phyloP scores from a whole-genome alignment of 2,329 filamentous ascomycete species.

The Alternaria viburni region DNA sequence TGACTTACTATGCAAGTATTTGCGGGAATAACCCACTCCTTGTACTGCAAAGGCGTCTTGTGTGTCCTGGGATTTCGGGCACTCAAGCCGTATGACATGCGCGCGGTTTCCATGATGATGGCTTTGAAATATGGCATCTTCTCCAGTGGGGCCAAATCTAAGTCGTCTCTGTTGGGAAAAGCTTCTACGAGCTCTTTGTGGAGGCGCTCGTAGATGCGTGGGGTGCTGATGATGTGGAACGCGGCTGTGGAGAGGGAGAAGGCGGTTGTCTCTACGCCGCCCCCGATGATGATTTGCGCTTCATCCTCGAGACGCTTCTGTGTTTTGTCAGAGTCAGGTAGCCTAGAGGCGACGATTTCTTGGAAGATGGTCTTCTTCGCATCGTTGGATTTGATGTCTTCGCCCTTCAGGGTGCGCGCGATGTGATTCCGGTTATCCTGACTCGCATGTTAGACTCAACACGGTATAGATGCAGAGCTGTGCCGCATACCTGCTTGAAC shows the following conservation, averaged over 20 bases:
- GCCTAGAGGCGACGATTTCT: constrained; percentile 38
- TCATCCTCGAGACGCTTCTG: constrained; percentile 47
- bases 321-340: constrained; percentile 46
- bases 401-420: constrained; percentile 34
- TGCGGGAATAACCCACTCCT: constrained; percentile 39
- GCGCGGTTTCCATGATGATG: constrained; percentile 37
- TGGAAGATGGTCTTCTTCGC: constrained; percentile 45
- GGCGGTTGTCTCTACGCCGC: constrained; percentile 50
- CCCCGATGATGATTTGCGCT: constrained; percentile 48
- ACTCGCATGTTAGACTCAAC: not conserved
- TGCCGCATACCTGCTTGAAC: constrained; percentile 36
- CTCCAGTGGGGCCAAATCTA: constrained; percentile 31
- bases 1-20: constrained; percentile 42
- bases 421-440: constrained; percentile 36
- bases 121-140: constrained; percentile 15
- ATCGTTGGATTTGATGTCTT: constrained; percentile 40
- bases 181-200: constrained; percentile 39
- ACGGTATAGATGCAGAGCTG: not conserved
- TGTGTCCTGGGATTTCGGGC: constrained; percentile 48
- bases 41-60: constrained; percentile 26
- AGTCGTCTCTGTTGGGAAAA: constrained; percentile 30
- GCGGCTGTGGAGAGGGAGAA: constrained; percentile 37
- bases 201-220: constrained; percentile 36
- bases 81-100: constrained; percentile 49
- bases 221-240: constrained; percentile 44